Conservation (phyloP, 305 asterid genomes). For the Solanum hybrid region DNA sequence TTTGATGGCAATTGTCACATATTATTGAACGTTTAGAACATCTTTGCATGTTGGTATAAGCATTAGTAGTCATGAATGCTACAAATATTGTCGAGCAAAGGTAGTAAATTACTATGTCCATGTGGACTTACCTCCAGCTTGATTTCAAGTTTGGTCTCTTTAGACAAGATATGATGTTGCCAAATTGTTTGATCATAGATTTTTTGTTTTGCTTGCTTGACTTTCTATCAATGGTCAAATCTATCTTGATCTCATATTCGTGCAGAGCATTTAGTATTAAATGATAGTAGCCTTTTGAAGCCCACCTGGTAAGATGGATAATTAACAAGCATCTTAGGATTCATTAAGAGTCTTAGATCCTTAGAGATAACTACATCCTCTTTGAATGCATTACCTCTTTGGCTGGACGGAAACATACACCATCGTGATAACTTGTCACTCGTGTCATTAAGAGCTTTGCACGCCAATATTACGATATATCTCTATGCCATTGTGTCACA, state of each 20-base stretch:
- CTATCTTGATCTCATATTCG: background rate
- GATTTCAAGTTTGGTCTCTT: background rate
- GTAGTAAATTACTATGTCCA: background rate
- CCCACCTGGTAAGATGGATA: background rate
- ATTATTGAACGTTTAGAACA: background rate
- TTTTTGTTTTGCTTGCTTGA: background rate
- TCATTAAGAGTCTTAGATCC: background rate
- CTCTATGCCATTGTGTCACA: background rate
- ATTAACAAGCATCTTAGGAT: background rate
- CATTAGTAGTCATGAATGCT: background rate
- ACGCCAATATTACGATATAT: background rate
- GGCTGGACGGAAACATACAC: background rate
- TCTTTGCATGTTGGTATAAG: background rate
- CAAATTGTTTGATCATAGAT: background rate
- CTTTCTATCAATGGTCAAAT: background rate
- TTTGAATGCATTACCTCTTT: background rate
- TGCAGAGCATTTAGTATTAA: background rate
- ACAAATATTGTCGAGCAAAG: background rate
- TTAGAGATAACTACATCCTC: background rate
- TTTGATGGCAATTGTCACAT: background rate
- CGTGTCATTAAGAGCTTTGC: background rate
- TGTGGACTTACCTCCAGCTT: background rate
- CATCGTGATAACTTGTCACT: background rate
- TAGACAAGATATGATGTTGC: background rate
- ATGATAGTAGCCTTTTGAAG: background rate